phyloP scores from a whole-genome alignment of 2,329 filamentous ascomycete species.

The Colletotrichum noveboracense region DNA sequence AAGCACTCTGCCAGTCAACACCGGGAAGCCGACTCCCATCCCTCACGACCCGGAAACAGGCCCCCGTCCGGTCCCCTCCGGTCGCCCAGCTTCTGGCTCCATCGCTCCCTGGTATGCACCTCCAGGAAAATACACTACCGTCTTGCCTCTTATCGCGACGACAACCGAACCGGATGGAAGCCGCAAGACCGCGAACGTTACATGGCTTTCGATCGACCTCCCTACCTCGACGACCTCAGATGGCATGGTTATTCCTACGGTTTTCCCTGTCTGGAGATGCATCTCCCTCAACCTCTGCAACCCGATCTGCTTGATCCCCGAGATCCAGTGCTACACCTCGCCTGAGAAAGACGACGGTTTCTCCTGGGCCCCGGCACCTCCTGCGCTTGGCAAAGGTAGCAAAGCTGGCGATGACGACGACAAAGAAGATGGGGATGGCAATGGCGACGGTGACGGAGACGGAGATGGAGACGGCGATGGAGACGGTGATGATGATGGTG shows the following conservation, averaged over 20 bases:
- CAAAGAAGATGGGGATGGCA: not conserved
- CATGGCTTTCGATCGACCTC: slow-evolving; percentile 14
- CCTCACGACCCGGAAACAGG: not conserved
- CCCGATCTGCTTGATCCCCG: not conserved
- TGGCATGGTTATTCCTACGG: not conserved
- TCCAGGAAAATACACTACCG: not conserved
- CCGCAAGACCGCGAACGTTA: slow-evolving; percentile 1
- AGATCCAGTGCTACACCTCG: not conserved
- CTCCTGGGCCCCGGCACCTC: not conserved
- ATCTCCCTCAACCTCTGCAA: slow-evolving; percentile 6
- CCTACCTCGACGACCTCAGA: not conserved
- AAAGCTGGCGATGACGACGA: not conserved
- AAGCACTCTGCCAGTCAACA: not conserved
- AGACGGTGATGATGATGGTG: not conserved
- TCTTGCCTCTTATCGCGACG: not conserved
- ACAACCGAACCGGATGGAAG: not conserved
- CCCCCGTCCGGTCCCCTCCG: not conserved
- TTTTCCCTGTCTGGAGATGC: slow-evolving; percentile 6
- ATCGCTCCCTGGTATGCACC: not conserved
- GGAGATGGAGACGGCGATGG: rapidly evolving
- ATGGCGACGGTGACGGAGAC: not conserved
- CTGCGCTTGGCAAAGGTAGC: not conserved
- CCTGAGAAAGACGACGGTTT: not conserved
- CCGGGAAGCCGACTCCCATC: not conserved
- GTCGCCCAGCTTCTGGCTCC: not conserved